Percentiles rank a stretch among this genome's conserved stretches.
Evolutionary conservation across 805 yeast species (phyloP).

Genomic region (Teunomyces pallodes): DNA sequence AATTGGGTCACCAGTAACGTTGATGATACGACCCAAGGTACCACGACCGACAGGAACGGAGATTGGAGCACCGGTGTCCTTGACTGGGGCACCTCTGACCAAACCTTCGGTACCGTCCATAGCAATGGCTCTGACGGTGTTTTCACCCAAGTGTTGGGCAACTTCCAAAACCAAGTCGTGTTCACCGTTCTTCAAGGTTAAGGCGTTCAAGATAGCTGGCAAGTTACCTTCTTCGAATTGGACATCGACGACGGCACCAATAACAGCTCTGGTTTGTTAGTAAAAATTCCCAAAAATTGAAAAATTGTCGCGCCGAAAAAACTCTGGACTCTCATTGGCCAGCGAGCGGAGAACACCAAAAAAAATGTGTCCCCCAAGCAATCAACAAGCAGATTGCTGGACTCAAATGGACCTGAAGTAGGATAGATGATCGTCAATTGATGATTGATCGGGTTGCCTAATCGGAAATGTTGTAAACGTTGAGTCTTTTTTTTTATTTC

Average conservation of each 20-base stretch:
- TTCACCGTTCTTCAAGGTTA: slow-evolving; percentile 77
- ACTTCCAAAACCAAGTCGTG: slow-evolving; percentile 92
- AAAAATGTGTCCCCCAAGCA: not conserved
- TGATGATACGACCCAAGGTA: slow-evolving; percentile 97
- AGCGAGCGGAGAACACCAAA: not conserved
- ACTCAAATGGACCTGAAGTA: no score
- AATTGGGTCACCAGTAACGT: slow-evolving; percentile 99
- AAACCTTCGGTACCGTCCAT: slow-evolving; percentile 99
- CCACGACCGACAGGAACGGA: slow-evolving; percentile 99
- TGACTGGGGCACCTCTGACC: slow-evolving; percentile 91
- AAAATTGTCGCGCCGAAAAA: slow-evolving; percentile 2
- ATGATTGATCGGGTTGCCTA: not conserved
- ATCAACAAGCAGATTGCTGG: no score
- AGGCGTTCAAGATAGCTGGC: slow-evolving; percentile 96
- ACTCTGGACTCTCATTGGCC: slow-evolving; percentile 1
- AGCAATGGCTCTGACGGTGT: slow-evolving; percentile 99
- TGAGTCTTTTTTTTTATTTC: not conserved
- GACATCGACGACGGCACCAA: slow-evolving; percentile 99
- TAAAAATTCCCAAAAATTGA: not conserved
- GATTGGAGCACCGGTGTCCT: slow-evolving; percentile 97
- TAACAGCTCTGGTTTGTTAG: slow-evolving; percentile 67
- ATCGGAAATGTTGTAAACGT: not conserved
- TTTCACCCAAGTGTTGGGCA: slow-evolving; percentile 99
- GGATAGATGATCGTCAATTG: not conserved
- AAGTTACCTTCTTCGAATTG: slow-evolving; percentile 96